Evolutionary conservation across 1,284 basidiomycete genomes (phyloP), one percentile per base, ranked within the genome.

Genomic region (Ganoderma lucidum): DNA sequence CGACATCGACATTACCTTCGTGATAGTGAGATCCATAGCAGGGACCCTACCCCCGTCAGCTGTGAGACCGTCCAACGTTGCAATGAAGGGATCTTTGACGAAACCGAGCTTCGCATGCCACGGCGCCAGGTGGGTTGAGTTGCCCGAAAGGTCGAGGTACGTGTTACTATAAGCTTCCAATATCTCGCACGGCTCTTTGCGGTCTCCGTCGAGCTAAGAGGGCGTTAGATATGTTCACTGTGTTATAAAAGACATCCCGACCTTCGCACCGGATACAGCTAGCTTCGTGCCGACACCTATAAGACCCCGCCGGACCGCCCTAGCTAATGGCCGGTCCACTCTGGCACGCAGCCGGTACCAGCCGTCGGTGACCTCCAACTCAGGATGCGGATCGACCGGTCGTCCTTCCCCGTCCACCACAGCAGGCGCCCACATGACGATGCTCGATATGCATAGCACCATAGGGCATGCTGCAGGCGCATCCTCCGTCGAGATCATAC

Each of bases 21-120:
- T 83, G 14, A 99, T 82, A 8, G 90, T 83, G 2, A 98, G 74
- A 75, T 97, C 94, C 86, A 97, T 86, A 10, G 91, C 83, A 3
- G 92, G 84, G 0, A 98, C 87, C 3, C 85, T 69, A 0, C 97
- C 98, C 0, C 97, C 97, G 73, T 97, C 95, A 0, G 90, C 80
- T 0, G 91, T 91, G 61, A 99, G 81, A 74, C 93, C 95, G 64
- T 91, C 87, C 69, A 99, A 80, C 0, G 93, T 93, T 0, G 95
- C 88, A 37, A 96, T 83, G 75, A 88, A 94, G 0, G 88, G 88
- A 2, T 82, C 80, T 37, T 77, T 79, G 66, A 87, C 85, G 74
- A 95, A 94, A 3, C 97, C 97, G 1, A 99, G 86, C 71, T 91
- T 93, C 2, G 92, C 85, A 76, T 98, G 89, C 97, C 97, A 99